Evolutionary conservation across 768 basidiomycete genomes (phyloP), one percentile per base, ranked within the genome.

Genomic region (Phaffia tasmanica): DNA sequence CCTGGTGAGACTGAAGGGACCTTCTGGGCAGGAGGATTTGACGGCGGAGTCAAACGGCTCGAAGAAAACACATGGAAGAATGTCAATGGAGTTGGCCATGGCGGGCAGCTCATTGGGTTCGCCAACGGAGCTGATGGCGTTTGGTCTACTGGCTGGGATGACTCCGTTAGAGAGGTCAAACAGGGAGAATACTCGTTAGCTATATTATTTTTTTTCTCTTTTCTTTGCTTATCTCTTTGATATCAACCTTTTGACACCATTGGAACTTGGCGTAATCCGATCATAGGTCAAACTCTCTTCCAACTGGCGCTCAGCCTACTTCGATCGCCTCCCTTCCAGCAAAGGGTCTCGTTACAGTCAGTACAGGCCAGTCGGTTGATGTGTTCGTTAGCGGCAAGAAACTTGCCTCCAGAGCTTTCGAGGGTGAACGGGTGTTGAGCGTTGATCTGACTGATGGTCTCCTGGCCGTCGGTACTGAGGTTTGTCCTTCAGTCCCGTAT

Each of bases 141-240:
- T 0, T 86, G 83, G 72, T 86, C 86, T 25, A 77, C 83, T 19
- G 92, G 88, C 16, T 91, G 83, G 72, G 93, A 95, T 69, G 93
- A 95, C 73, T 51, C 29, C n/a, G 62, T 69, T 30, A 69, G 35
- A 55, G 61, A 62, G 42, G 46, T 67, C 19, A 56, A 46, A 8
- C 27, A 25, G 14, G 42, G 32, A 1, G 66, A 49, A 7, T 63
- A 50, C 48, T 23, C 61, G 66, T 67, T 30, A 29, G 66, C 63
- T 9, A 8, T 15, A 29, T 32, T 53, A 21, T 25, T 1, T 1
- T 21, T 18, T 18, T 49, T 46, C 14, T 19, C 29, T 32, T 46
- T 42, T 18, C 42, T 48, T 14, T 47, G 30, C 25, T 11, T 18
- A 57, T 29, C 11, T 9, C 14, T 15, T 65, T 4, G 1, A 23